Percentiles rank a stretch among this genome's conserved stretches.
Evolutionary conservation across 192 early-diverging fungal genomes (phyloP).

Genomic region (Podila clonocystis): DNA sequence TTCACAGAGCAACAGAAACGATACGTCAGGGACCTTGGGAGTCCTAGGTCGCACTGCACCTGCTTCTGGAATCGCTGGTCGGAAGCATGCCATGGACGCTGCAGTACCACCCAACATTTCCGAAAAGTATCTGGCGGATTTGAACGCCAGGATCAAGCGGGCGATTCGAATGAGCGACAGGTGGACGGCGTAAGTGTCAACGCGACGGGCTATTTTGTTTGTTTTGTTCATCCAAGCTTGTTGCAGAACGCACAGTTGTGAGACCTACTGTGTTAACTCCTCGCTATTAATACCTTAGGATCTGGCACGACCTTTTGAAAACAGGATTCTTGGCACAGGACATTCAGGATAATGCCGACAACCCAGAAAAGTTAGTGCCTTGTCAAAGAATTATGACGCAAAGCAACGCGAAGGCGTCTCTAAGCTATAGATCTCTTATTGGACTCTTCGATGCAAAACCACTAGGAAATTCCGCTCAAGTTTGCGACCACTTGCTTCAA

Average conservation of each 20-base stretch:
- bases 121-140: constrained; percentile 68
- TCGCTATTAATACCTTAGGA: constrained; percentile 48
- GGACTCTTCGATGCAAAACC: background rate
- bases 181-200: constrained; percentile 70
- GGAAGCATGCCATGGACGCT: constrained; percentile 29
- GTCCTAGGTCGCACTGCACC: background rate
- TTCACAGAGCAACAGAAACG: constrained; percentile 13
- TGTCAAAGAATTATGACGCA: background rate
- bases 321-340: constrained; percentile 90
- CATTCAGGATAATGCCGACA: constrained; percentile 74
- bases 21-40: no score
- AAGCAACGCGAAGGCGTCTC: background rate
- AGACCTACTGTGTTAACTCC: background rate
- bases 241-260: background rate
- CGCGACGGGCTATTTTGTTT: background rate
- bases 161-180: constrained; percentile 75
- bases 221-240: background rate
- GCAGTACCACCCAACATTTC: constrained; percentile 52
- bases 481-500: constrained; percentile 59
- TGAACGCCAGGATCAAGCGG: constrained; percentile 80
- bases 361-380: constrained; percentile 65
- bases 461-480: constrained; percentile 64
- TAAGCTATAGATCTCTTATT: background rate
- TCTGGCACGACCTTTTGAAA: constrained; percentile 77
- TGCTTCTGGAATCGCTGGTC: background rate